Evolutionary conservation across 2,329 filamentous ascomycete genomes (phyloP).

Genomic region (Fusarium sp.): DNA sequence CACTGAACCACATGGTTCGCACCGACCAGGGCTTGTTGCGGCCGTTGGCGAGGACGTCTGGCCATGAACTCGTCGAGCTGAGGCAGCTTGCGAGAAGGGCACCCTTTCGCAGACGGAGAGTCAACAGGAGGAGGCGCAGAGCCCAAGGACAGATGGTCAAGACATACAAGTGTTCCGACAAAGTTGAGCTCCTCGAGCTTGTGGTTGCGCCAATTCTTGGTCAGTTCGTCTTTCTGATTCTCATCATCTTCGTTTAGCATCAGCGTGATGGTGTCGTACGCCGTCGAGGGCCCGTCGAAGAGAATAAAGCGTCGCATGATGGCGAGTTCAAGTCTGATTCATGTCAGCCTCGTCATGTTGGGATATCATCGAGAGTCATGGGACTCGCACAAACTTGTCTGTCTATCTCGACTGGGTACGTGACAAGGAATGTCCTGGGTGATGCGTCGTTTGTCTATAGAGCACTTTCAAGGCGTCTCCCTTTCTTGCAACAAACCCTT

Average conservation of each 20-base stretch:
- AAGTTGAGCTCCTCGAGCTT: slow-evolving; percentile 15
- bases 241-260: slow-evolving; percentile 17
- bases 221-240: slow-evolving; percentile 8
- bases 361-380: background rate
- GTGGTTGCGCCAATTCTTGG: slow-evolving; percentile 17
- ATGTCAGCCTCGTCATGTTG: background rate
- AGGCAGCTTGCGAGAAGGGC: slow-evolving; percentile 19
- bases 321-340: background rate
- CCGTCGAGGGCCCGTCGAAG: slow-evolving; percentile 4
- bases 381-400: background rate
- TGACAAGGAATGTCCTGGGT: background rate
- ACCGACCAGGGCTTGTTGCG: slow-evolving; percentile 11
- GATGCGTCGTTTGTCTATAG: background rate
- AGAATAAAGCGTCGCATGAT: slow-evolving; percentile 4
- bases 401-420: background rate
- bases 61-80: slow-evolving; percentile 16
- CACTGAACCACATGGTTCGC: slow-evolving; percentile 8
- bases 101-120: background rate
- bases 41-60: slow-evolving; percentile 13
- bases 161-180: slow-evolving; percentile 19
- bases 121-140: background rate
- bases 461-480: background rate
- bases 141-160: background rate
- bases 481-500: background rate
- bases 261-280: slow-evolving; percentile 10